Percentiles rank a stretch among this genome's conserved stretches.
Conservation (phyloP, 441 rosid genomes). For the Aquilaria agallochum region DNA sequence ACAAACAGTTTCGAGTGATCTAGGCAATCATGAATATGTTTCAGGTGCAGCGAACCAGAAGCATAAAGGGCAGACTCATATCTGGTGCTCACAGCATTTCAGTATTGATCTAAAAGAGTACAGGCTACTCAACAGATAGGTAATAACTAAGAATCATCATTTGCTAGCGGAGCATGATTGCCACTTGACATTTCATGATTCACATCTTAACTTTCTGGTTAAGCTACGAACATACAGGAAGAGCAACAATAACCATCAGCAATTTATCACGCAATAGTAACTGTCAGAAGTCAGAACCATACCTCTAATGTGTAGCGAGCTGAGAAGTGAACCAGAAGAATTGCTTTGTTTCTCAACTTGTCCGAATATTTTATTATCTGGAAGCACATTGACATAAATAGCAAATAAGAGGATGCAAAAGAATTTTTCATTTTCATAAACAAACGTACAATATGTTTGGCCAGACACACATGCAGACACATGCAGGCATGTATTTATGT, state of each 20-base stretch:
- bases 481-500: too few species aligned
- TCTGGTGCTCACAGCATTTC: background rate
- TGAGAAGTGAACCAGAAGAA: constrained; percentile 88
- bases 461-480: too few species aligned
- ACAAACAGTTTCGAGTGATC: background rate
- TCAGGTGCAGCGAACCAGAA: too few species aligned
- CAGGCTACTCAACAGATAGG: background rate
- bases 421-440: too few species aligned
- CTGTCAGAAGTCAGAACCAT: constrained; percentile 5
- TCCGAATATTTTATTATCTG: constrained; percentile 65
- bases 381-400: constrained; percentile 8
- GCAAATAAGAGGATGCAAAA: background rate
- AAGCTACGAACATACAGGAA: background rate
- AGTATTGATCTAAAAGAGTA: background rate
- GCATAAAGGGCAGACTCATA: too few species aligned
- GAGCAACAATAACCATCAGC: constrained; percentile 9
- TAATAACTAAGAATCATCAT: background rate
- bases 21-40: background rate
- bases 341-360: constrained; percentile 73
- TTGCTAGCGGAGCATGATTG: background rate
- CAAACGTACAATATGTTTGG: too few species aligned
- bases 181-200: background rate
- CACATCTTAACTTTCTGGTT: background rate
- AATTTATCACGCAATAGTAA: too few species aligned
- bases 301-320: constrained; percentile 82